Evolutionary conservation across 148 eudicot genomes (phyloP), one percentile per base, ranked within the genome.

Genomic region (Silene conica): DNA sequence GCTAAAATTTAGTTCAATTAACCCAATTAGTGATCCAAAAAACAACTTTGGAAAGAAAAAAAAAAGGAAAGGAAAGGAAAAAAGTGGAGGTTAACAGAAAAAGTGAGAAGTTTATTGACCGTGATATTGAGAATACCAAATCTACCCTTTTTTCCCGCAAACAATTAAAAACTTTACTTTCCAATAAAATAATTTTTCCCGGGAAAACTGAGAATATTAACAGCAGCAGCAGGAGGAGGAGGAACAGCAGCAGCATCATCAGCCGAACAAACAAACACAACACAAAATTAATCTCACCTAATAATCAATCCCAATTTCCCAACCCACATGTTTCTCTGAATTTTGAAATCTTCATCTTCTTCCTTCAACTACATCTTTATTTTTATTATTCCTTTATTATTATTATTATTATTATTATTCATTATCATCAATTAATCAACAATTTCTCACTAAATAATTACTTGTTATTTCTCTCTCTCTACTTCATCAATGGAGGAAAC

Each of bases 401-500:
- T 63, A 11, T 25, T 10, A 1, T 6, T 25, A 10, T 25, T 26
- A 26, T 63, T 63, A 25, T 25, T 26, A 7, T 60, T 60, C 4
- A 1, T 10, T 12, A 2, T 21, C 13, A 21, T 61, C 28, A 22
- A 19, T 31, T 31, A 31, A 31, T 31, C 28, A 23, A 6, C 25
- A 8, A 22, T 23, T 23, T 23, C 31, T 3, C 11, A 7, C 14
- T 22, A 61, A 26, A 26, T 26, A 26, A 26, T 26, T 26, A 26
- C 2, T 26, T 11, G 2, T 61, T 23, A n/a, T n/a, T 18, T 61
- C 10, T 26, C 15, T 11, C 41, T 15, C 8, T 26, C 41, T 26
- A 26, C 2, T 48, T n/a, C 67, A 23, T 12, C 57, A 41, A 76
- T 78, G 80, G 80, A 66, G 80, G 80, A 74, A 26, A 14, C 28